A percentile compares a stretch with the other conserved stretches of the same genome.
Evolutionary conservation across 352 stramenopile genomes (phyloP).

Genomic region (Salisapilia sapeloensis): DNA sequence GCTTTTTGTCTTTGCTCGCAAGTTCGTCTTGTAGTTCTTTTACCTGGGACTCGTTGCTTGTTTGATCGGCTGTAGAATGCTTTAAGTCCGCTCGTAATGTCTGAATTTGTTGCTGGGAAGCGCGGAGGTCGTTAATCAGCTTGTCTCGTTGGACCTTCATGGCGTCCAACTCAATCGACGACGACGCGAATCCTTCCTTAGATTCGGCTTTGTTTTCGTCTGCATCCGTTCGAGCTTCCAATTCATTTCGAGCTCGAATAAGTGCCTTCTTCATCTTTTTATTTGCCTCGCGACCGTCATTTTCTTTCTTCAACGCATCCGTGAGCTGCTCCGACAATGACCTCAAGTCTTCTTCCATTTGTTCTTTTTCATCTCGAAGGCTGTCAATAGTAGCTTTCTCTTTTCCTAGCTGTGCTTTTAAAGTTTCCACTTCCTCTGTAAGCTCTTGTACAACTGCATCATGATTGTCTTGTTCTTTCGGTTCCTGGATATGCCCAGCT

Average conservation of each 20-base stretch:
- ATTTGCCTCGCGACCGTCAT: constrained; percentile 9
- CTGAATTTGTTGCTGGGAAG: too few species aligned
- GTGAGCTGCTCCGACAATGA: constrained; percentile 3
- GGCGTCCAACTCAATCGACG: too few species aligned
- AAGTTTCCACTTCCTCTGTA: constrained; percentile 4
- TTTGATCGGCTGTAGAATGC: too few species aligned
- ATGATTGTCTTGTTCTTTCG: constrained; percentile 10
- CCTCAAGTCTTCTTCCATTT: constrained; percentile 7
- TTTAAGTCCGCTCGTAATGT: too few species aligned
- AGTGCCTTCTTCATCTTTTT: constrained; percentile 18
- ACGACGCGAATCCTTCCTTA: too few species aligned
- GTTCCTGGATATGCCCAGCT: constrained; percentile 7
- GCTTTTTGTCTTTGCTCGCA: not conserved
- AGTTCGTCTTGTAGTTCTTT: constrained; percentile 4
- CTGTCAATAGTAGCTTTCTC: constrained; percentile 5
- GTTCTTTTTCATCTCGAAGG: constrained; percentile 7
- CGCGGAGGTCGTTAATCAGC: too few species aligned
- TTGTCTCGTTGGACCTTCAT: too few species aligned
- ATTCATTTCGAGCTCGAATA: constrained; percentile 3
- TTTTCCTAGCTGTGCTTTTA: constrained; percentile 9
- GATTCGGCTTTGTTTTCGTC: too few species aligned
- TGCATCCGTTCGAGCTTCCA: constrained; percentile 2
- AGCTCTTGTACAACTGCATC: constrained; percentile 1
- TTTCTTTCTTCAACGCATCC: constrained; percentile 7
- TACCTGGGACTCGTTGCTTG: not conserved